Percentiles rank a stretch among this genome's conserved stretches.
Conservation (phyloP, 2,329 filamentous ascomycete genomes). For the Blumeria hordei region DNA sequence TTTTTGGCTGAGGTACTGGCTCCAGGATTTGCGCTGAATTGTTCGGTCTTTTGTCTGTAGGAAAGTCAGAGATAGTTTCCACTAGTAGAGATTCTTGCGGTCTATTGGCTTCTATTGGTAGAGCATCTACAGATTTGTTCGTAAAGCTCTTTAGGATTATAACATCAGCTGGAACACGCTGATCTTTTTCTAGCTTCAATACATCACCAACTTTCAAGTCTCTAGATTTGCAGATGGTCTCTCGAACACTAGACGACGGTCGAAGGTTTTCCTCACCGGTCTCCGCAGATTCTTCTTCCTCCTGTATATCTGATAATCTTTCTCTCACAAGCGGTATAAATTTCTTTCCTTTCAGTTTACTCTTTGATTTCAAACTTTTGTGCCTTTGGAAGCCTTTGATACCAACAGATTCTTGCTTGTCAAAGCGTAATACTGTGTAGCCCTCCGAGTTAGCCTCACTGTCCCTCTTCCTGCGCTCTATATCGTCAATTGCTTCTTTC, state of each 20-base stretch:
- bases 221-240: constrained; percentile 57
- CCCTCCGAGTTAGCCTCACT: constrained; percentile 84
- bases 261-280: constrained; percentile 17
- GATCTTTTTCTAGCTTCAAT: constrained; percentile 76
- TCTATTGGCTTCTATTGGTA: constrained; percentile 3
- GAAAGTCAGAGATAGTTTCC: constrained; percentile 12
- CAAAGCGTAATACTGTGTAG: constrained; percentile 56
- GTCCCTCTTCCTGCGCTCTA: constrained; percentile 63
- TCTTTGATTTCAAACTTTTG: constrained; percentile 24
- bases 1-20: constrained; percentile 10
- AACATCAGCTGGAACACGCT: constrained; percentile 83
- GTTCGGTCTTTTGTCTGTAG: constrained; percentile 8
- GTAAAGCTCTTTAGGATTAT: constrained; percentile 68
- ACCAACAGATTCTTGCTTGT: constrained; percentile 23
- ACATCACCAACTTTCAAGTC: constrained; percentile 89
- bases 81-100: constrained; percentile 10
- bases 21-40: constrained; percentile 7
- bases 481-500: constrained; percentile 89
- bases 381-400: constrained; percentile 16
- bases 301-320: constrained; percentile 39
- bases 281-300: constrained; percentile 37
- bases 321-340: constrained; percentile 15
- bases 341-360: constrained; percentile 15
- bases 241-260: constrained; percentile 29
- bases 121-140: constrained; percentile 22